Conservation (phyloP, 179 eudicot genomes). For the Drosera spatulata region DNA sequence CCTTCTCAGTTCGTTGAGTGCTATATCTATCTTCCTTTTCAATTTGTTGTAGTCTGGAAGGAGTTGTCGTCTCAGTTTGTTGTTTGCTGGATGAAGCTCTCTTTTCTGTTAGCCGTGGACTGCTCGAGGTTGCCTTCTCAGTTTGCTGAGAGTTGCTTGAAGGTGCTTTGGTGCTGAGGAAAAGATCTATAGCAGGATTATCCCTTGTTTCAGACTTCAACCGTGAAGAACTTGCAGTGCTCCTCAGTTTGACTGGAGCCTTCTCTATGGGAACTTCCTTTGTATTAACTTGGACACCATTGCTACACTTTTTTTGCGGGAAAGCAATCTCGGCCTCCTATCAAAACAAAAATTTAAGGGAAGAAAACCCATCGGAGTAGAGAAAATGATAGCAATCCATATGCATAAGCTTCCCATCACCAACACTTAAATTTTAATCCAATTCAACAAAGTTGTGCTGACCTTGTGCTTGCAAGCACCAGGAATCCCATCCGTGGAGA, state of each 20-base stretch:
- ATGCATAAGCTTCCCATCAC: too few relatives aligned
- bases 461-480: conserved; percentile 31
- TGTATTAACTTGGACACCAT: conserved; percentile 22
- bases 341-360: conserved; percentile 2
- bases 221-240: conserved; percentile 23
- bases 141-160: conserved; percentile 21
- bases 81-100: too few relatives aligned
- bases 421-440: conserved; percentile 6
- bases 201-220: conserved; percentile 18
- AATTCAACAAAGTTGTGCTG: conserved; percentile 36
- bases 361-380: too few relatives aligned
- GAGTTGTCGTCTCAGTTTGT: too few relatives aligned
- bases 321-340: conserved; percentile 40
- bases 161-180: conserved; percentile 22
- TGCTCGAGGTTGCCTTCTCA: background rate
- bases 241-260: conserved; percentile 21
- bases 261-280: conserved; percentile 23
- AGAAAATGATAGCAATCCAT: too few relatives aligned
- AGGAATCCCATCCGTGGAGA: conserved; percentile 26
- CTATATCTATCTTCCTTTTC: too few relatives aligned
- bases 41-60: too few relatives aligned
- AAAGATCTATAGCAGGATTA: conserved; percentile 13
- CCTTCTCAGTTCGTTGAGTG: too few relatives aligned
- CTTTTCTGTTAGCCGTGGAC: too few relatives aligned
- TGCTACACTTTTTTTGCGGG: conserved; percentile 31